Base-by-base conservation (phyloP, 1,139 yeast species). In the Ogataea hybrid region DNA sequence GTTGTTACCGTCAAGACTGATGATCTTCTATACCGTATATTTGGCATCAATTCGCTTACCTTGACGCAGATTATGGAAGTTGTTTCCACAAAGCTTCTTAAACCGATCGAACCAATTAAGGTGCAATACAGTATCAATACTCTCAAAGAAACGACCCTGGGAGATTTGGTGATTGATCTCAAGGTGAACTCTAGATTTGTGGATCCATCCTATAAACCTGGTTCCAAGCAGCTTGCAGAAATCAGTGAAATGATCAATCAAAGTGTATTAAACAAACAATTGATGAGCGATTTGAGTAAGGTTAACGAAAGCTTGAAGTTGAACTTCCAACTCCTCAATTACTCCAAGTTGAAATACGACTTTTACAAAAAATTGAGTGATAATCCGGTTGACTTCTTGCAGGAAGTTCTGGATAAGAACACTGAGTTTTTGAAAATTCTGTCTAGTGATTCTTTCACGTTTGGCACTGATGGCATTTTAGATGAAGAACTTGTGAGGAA, bases 401-500 rank as follows among this genome's bases (percentile, higher is more conserved):
- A 82, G 44, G 73, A 78, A 48, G 50, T 62, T 6, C 43, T 57
- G 43, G 52, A 54, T 21, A 61, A 57, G 49, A 63, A 63, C 44
- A 45, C 53, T 37, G 82, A 79, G 49, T 92, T 89, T 63, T 84
- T 85, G 67, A 69, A 79, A 37, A 82, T 84, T 50, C 70, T 92
- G 52, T 75, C 89, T 30, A 73, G 83, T 36, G 84, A 89, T 56
- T 97, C 98, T 0, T 83, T 82, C 12, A 75, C 75, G 15, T 88
- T 88, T 56, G 70, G 92, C 48, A 71, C 80, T 44, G 97, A 90
- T 61, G 90, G 86, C 54, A 89, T 94, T 8, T 86, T 85, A 62
- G 88, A 86, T 59, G 97, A 90, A 64, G 97, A 92, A 60, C 71
- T 79, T 23, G 96, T 88, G 3, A 79, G 98, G 67, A 79, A 83